phyloP scores from a whole-genome alignment of 1,284 basidiomycete species.

The Tilletiaria anomala region DNA sequence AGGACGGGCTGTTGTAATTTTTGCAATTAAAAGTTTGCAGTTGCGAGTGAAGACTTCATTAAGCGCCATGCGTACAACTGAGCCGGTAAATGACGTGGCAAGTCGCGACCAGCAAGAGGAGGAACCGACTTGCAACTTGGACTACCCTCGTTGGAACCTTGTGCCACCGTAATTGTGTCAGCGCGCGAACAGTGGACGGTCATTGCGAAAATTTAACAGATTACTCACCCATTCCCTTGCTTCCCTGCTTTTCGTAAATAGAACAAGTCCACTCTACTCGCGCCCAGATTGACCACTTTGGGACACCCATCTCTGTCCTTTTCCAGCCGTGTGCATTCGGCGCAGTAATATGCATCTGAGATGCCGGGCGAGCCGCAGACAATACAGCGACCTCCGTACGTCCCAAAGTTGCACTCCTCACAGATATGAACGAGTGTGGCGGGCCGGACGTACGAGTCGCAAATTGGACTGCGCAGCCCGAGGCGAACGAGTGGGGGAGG shows the following conservation, averaged over 20 bases:
- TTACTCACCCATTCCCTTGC: no score
- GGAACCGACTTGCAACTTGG: no score
- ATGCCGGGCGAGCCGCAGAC: slow-evolving; percentile 51
- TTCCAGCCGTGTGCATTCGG: slow-evolving; percentile 72
- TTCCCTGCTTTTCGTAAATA: slow-evolving; percentile 1
- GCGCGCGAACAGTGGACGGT: no score
- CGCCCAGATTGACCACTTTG: slow-evolving; percentile 92
- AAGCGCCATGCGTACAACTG: no score
- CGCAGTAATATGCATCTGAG: slow-evolving; percentile 38
- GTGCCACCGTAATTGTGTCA: no score
- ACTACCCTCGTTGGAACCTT: no score
- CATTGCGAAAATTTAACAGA: no score
- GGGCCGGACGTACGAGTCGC: slow-evolving; percentile 96
- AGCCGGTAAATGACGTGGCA: no score
- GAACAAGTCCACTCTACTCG: slow-evolving; percentile 28
- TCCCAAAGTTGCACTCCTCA: slow-evolving; percentile 96
- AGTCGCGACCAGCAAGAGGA: no score
- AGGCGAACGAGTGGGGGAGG: not conserved
- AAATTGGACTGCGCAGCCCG: slow-evolving; percentile 73
- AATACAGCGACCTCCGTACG: slow-evolving; percentile 90
- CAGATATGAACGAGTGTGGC: slow-evolving; percentile 95
- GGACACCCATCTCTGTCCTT: slow-evolving; percentile 97
- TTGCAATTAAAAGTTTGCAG: no score
- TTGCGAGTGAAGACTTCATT: no score
- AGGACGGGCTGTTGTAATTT: no score